A percentile compares a stretch with the other conserved stretches of the same genome.
These are phyloP conservation scores for Protomyces lactucae-debilis DNA, from an alignment of 1,139 yeast genomes.

Conservation along the genomic window DNA sequence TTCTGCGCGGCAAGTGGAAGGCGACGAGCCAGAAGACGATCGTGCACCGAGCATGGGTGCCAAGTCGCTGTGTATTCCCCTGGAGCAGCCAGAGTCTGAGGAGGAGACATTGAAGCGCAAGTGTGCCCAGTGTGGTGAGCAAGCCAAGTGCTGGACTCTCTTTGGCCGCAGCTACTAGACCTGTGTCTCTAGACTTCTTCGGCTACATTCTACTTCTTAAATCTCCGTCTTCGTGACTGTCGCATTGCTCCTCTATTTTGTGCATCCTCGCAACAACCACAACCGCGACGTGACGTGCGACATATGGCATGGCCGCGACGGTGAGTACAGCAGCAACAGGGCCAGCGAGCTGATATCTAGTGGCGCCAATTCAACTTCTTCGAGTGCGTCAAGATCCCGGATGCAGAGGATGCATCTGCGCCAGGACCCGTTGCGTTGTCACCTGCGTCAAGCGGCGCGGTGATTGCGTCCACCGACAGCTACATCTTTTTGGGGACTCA, in stretches of 20 bases:
- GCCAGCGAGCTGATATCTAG: conserved; percentile 31
- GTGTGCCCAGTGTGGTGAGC: conserved; percentile 77
- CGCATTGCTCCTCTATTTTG: neutral
- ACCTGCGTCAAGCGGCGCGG: conserved; percentile 36
- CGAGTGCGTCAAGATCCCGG: conserved; percentile 69
- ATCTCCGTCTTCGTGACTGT: neutral
- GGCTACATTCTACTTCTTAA: neutral
- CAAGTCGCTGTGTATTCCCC: conserved; percentile 94
- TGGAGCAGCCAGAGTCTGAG: conserved; percentile 51
- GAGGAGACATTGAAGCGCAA: conserved; percentile 61
- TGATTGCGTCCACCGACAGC: conserved; percentile 43
- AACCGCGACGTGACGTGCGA: too few species aligned
- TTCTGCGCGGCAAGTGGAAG: conserved; percentile 76
- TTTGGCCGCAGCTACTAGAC: conserved; percentile 87
- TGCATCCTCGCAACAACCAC: neutral
- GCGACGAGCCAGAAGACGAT: conserved; percentile 83
- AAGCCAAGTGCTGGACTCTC: conserved; percentile 79
- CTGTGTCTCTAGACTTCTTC: neutral
- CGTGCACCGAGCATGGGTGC: conserved; percentile 99
- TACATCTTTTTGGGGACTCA: conserved; percentile 58
- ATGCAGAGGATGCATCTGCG: conserved; percentile 20
- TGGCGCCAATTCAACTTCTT: conserved; percentile 92
- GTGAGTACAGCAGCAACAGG: neutral
- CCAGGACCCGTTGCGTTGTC: conserved; percentile 62
- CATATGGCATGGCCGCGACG: neutral